Evolutionary conservation across 164 flowering plant species (phyloP).

Genomic region (Akebia trifoliata): DNA sequence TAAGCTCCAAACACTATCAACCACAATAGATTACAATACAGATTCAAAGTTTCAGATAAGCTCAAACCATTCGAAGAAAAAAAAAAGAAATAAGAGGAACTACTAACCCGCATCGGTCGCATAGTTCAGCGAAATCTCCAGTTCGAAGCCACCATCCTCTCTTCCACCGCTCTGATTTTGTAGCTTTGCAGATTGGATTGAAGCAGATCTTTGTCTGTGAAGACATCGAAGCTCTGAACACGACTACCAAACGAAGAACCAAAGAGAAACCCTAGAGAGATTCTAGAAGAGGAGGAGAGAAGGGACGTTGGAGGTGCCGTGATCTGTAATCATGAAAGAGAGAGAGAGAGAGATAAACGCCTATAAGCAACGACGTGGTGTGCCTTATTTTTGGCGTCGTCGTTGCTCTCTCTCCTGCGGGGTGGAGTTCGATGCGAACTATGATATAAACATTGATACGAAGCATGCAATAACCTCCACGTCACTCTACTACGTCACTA

Average conservation of each 20-base stretch:
- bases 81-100: too few relatives aligned
- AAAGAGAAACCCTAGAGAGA: slow-evolving; percentile 13
- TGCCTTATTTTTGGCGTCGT: slow-evolving; percentile 16
- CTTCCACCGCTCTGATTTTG: slow-evolving; percentile 39
- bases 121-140: slow-evolving; percentile 69
- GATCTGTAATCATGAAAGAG: slow-evolving; percentile 21
- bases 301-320: slow-evolving; percentile 4
- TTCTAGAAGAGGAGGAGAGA: neutral
- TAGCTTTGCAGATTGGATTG: slow-evolving; percentile 56
- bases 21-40: neutral
- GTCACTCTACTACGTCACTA: too few relatives aligned
- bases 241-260: neutral
- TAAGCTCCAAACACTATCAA: too few relatives aligned
- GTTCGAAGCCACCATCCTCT: slow-evolving; percentile 74
- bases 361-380: slow-evolving; percentile 17
- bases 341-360: slow-evolving; percentile 4
- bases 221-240: slow-evolving; percentile 10
- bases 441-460: too few relatives aligned
- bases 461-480: too few relatives aligned
- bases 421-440: too few relatives aligned
- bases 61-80: too few relatives aligned
- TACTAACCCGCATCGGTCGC: slow-evolving; percentile 81
- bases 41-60: neutral
- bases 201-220: slow-evolving; percentile 45
- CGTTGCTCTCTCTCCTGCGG: neutral